phyloP scores from a whole-genome alignment of 78 protist genomes.

The Chrysochromulina parva region DNA sequence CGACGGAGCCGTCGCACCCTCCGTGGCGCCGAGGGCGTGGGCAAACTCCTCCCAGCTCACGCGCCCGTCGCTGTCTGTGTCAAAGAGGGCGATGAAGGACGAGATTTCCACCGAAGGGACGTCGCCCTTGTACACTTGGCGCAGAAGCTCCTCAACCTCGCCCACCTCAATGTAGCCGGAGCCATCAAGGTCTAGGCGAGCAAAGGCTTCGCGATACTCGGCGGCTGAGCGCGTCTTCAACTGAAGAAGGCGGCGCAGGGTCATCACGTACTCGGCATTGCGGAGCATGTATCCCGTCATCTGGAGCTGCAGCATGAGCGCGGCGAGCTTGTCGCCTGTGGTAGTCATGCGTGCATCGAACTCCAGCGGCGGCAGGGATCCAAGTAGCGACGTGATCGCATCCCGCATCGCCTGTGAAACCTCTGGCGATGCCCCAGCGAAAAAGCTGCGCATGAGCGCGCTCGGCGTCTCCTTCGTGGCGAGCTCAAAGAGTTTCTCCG shows the following conservation, averaged over 20 bases:
- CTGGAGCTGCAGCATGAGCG: conserved; percentile 26
- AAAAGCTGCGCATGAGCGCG: not conserved
- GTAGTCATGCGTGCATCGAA: not conserved
- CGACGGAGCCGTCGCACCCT: too few relatives aligned
- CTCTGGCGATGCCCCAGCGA: not conserved
- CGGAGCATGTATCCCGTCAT: conserved; percentile 21
- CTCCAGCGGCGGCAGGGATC: not conserved
- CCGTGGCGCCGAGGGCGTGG: not conserved
- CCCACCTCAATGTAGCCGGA: not conserved
- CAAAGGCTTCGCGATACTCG: not conserved
- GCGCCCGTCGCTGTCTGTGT: not conserved
- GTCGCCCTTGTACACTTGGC: not conserved
- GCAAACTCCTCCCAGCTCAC: not conserved
- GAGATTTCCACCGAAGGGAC: not conserved
- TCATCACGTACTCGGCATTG: not conserved
- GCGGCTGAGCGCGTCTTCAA: not conserved
- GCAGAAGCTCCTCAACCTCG: not conserved
- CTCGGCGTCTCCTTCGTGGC: not conserved
- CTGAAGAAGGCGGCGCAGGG: not conserved
- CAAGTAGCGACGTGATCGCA: not conserved
- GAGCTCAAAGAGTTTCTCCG: not conserved
- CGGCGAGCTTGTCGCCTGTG: not conserved
- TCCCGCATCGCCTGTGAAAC: not conserved
- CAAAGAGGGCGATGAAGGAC: not conserved
- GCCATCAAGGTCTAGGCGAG: not conserved